A percentile compares a stretch with the other conserved stretches of the same genome.
Evolutionary conservation across 257 asterid species (phyloP).

Genomic region (Solanum piurae): DNA sequence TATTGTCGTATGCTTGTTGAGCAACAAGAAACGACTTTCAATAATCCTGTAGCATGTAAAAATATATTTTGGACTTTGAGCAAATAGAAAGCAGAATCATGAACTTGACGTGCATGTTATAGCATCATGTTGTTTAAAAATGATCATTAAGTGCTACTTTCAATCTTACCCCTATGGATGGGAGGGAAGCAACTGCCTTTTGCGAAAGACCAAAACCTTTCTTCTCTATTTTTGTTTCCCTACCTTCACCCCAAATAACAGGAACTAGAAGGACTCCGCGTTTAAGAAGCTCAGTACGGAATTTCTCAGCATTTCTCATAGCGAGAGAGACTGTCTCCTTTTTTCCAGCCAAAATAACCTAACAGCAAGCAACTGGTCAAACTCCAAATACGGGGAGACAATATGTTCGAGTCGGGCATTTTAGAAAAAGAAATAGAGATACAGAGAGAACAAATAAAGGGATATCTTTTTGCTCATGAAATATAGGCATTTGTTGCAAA

Average conservation of each 20-base stretch:
- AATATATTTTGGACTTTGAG: neutral
- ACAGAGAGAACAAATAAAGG: neutral
- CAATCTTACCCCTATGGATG: slow-evolving; percentile 76
- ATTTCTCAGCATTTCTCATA: slow-evolving; percentile 70
- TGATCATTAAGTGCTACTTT: neutral
- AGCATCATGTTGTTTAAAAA: neutral
- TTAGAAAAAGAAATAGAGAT: neutral
- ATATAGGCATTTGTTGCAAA: neutral
- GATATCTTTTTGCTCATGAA: neutral
- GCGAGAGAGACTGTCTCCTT: slow-evolving; percentile 72
- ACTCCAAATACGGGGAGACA: neutral
- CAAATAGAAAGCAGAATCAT: neutral
- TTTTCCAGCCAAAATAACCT: slow-evolving; percentile 92
- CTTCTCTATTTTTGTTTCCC: slow-evolving; percentile 40
- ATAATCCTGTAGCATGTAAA: neutral
- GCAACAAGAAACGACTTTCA: neutral
- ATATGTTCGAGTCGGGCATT: neutral
- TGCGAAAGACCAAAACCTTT: slow-evolving; percentile 86
- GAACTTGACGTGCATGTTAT: neutral
- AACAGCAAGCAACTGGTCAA: slow-evolving; percentile 4
- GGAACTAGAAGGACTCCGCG: slow-evolving; percentile 87
- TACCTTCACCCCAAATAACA: slow-evolving; percentile 70
- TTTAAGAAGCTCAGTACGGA: slow-evolving; percentile 68
- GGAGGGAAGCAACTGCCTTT: slow-evolving; percentile 68
- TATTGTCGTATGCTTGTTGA: neutral